These are phyloP conservation scores for Spiraea crenata DNA, from an alignment of 331 rosid genomes.

Conservation along the genomic window DNA sequence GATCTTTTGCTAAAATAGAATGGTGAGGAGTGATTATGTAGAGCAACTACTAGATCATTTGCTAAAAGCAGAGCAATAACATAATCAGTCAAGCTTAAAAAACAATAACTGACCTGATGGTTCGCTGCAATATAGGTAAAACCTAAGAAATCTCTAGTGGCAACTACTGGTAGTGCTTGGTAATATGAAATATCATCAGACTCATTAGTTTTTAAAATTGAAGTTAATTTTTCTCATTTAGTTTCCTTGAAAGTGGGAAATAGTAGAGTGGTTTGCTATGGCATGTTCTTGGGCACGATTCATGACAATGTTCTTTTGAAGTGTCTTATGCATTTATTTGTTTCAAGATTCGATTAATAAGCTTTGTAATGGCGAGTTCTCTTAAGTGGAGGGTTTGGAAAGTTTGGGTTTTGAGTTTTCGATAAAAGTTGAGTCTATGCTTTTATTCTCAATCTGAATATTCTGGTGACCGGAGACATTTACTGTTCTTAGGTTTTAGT, in stretches of 20 bases:
- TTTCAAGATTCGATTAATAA: neutral
- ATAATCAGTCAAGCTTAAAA: neutral
- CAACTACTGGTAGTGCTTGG: neutral
- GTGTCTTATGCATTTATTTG: neutral
- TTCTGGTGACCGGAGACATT: neutral
- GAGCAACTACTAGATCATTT: neutral
- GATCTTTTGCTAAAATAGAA: neutral
- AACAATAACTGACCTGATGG: neutral
- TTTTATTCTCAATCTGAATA: neutral
- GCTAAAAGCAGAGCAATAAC: no score
- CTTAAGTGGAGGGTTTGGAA: neutral
- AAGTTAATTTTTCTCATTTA: neutral
- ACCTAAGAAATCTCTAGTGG: neutral
- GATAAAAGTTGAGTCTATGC: neutral
- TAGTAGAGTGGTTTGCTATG: neutral
- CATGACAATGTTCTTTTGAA: conserved; percentile 3
- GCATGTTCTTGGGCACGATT: neutral
- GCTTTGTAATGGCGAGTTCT: neutral
- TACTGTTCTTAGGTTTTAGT: neutral
- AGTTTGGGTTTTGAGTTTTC: neutral
- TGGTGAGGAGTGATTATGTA: neutral
- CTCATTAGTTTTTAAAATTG: neutral
- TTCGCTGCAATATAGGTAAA: neutral
- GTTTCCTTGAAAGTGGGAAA: neutral
- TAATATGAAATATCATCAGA: neutral